These are phyloP conservation scores for Capsicum baccatum DNA, from an alignment of 257 asterid species.

Conservation along the genomic window DNA sequence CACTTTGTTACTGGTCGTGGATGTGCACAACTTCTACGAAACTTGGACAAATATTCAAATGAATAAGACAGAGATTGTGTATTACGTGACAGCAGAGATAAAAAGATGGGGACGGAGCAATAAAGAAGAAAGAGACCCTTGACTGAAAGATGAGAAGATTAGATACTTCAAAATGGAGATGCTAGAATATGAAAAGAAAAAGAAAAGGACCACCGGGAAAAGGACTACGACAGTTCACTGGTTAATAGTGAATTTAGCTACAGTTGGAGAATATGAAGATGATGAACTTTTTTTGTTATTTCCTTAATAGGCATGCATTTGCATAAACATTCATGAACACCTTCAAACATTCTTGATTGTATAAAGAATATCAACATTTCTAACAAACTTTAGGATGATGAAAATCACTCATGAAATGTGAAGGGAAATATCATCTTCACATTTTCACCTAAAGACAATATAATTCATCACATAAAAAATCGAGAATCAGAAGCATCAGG, in stretches of 20 bases:
- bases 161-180: not conserved
- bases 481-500: not conserved
- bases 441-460: not conserved
- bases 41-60: not conserved
- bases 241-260: not conserved
- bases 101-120: not conserved
- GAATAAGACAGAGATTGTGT: not conserved
- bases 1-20: conserved; percentile 12
- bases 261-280: not conserved
- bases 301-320: not conserved
- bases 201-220: not conserved
- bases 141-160: not conserved
- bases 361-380: not conserved
- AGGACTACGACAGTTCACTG: not conserved
- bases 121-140: not conserved
- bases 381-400: not conserved
- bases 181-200: too few species aligned
- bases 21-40: not conserved
- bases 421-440: not conserved
- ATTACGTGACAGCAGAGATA: not conserved
- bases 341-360: not conserved
- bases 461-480: not conserved
- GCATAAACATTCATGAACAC: not conserved
- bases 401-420: not conserved
- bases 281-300: not conserved